Percentiles rank a stretch among this genome's conserved stretches.
Conservation (phyloP, 176 grass and related monocot species). For the Eleusine indica region DNA sequence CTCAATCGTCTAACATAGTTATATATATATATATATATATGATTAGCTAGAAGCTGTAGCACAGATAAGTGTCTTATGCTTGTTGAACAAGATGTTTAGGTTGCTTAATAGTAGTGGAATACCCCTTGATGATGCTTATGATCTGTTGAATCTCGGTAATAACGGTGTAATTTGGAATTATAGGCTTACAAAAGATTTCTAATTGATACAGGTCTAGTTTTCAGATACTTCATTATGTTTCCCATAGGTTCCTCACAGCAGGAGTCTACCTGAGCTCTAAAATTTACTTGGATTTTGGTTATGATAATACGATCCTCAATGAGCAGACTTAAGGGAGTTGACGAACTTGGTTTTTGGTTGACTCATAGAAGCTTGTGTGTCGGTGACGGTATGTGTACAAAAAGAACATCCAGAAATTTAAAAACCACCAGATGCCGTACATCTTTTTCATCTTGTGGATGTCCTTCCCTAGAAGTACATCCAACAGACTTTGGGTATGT, state of each 20-base stretch:
- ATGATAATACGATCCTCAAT: background rate
- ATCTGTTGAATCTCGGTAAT: slow-evolving; percentile 1
- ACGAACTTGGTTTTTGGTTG: background rate
- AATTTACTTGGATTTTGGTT: background rate
- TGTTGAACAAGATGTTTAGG: background rate
- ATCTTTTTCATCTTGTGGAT: background rate
- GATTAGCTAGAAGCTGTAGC: background rate
- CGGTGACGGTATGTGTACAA: background rate
- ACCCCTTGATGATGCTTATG: background rate
- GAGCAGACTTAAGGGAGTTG: background rate
- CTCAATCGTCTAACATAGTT: background rate
- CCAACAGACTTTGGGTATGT: background rate
- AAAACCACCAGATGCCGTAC: background rate
- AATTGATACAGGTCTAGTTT: background rate
- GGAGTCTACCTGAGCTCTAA: background rate
- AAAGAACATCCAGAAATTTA: background rate
- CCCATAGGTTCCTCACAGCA: background rate
- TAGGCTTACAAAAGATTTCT: background rate
- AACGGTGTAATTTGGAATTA: no score
- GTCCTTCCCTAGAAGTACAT: background rate
- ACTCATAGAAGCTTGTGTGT: background rate
- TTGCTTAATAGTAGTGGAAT: background rate
- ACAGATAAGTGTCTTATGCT: background rate
- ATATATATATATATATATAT: background rate
- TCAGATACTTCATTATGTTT: background rate